Base-by-base conservation (phyloP, 441 rosid species). In the Brassica hybrid region DNA sequence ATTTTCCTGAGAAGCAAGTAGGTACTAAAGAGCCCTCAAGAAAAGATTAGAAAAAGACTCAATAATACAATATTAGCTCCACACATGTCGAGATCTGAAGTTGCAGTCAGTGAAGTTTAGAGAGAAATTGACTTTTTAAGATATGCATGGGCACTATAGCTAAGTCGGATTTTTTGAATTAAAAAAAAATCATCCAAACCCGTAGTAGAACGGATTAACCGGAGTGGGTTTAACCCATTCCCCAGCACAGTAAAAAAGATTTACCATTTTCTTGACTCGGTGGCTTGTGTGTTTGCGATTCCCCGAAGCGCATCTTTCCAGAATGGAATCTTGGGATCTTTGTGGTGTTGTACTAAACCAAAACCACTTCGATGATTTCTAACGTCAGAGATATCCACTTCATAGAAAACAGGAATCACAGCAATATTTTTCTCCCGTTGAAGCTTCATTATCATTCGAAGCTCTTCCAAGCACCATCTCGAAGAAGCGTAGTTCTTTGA, bases 401-500 rank as follows among this genome's bases (percentile, higher is more conserved):
- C 63, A 4, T 75, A 80, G 65, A 80, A 80, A 9, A 75, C 3
- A 0, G 83, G 79, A 3, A 65, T 0, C 3, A 75, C 79, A 5
- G 0, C 7, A 3, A 19, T 23, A 8, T 17, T 6, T 0, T 6
- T 14, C 5, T 7, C 7, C 5, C 0, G 1, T 0, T 3, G 1
- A 19, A 52, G 34, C 9, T 71, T 13, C 63, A 65, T 32, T 11
- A 79, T 74, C 36, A 67, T 2, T 1, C 2, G 48, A 6, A 79
- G 78, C 38, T 79, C 82, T 0, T 8, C 38, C 64, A 75, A 43
- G 38, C 82, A 79, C 65, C 73, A 79, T 1, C 1, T 58, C 9
- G 79, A 75, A 11, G 58, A 8, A 14, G 63, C 64, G 8, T 45
- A 80, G 19, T 25, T 71, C 21, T 65, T 1, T 0, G 83, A 80